These are phyloP conservation scores for Tuber melanosporum DNA, from an alignment of 495 filamentous ascomycete genomes.

Conservation along the genomic window DNA sequence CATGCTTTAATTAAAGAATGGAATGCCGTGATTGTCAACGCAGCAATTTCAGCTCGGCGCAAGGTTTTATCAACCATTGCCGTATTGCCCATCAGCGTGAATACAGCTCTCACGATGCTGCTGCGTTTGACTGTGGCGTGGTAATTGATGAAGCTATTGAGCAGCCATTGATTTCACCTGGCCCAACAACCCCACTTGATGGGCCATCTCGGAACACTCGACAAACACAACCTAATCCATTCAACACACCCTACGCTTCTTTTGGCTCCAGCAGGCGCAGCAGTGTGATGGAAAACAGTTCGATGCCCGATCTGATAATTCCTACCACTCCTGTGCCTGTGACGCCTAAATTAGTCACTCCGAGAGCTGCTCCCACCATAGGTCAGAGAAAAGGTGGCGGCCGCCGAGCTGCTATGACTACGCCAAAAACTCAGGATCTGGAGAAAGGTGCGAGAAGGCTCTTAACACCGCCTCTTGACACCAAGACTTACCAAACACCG, in stretches of 20 bases:
- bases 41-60: conserved; percentile 86
- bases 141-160: conserved; percentile 56
- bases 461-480: conserved; percentile 32
- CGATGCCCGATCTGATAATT: conserved; percentile 1
- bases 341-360: conserved; percentile 1
- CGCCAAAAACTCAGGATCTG: conserved; percentile 14
- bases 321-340: conserved; percentile 1
- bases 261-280: conserved; percentile 18
- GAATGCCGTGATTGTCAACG: conserved; percentile 82
- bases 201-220: conserved; percentile 40
- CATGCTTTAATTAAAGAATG: conserved; percentile 51
- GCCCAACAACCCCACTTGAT: conserved; percentile 31
- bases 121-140: conserved; percentile 80
- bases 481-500: conserved; percentile 26
- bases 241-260: conserved; percentile 18
- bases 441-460: conserved; percentile 26
- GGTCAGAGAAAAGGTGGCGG: conserved; percentile 29
- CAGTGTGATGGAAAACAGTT: conserved; percentile 6
- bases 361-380: conserved; percentile 10
- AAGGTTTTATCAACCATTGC: conserved; percentile 98
- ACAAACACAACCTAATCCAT: conserved; percentile 30
- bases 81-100: conserved; percentile 87
- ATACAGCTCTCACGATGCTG: conserved; percentile 89
- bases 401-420: conserved; percentile 34
- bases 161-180: conserved; percentile 19